Percentiles rank a stretch among this genome's conserved stretches.
Evolutionary conservation across 2,329 filamentous ascomycete species (phyloP).

Genomic region (Exophiala lecanii-corni): DNA sequence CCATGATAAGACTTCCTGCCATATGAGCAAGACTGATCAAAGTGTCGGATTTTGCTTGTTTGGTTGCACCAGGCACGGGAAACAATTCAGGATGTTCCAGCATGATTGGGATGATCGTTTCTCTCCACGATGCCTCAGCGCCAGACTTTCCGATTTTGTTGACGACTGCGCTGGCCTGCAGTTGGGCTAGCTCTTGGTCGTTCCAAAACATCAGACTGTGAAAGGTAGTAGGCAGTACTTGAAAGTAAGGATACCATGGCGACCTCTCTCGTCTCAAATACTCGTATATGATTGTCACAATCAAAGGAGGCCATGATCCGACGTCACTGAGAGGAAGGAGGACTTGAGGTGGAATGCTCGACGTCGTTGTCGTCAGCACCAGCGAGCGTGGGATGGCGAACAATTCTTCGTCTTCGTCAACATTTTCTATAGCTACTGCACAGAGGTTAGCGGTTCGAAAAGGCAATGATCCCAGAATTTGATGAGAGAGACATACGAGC

Average conservation of each 20-base stretch:
- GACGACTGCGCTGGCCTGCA: constrained; percentile 73
- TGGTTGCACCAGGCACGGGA: constrained; percentile 35
- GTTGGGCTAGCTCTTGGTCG: constrained; percentile 60
- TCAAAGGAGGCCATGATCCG: constrained; percentile 55
- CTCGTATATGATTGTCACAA: constrained; percentile 79
- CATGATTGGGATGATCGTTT: constrained; percentile 52
- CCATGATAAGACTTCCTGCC: constrained; percentile 87
- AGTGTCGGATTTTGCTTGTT: constrained; percentile 29
- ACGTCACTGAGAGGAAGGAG: constrained; percentile 50
- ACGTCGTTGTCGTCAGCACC: constrained; percentile 70
- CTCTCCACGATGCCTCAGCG: constrained; percentile 65
- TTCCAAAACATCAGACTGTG: constrained; percentile 91
- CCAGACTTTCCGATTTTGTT: constrained; percentile 69
- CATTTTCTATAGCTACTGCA: constrained; percentile 61
- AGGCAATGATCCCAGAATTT: no score
- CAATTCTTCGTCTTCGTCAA: constrained; percentile 68
- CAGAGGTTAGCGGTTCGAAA: no score
- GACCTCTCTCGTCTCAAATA: constrained; percentile 56
- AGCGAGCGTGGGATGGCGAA: constrained; percentile 71
- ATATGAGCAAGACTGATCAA: constrained; percentile 61
- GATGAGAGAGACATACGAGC: constrained; percentile 48
- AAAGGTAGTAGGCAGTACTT: constrained; percentile 66
- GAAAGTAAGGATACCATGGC: constrained; percentile 72
- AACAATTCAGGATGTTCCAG: constrained; percentile 40
- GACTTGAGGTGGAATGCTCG: constrained; percentile 57